Conservation (phyloP, 495 filamentous ascomycete species). For the Trichoderma reesei region DNA sequence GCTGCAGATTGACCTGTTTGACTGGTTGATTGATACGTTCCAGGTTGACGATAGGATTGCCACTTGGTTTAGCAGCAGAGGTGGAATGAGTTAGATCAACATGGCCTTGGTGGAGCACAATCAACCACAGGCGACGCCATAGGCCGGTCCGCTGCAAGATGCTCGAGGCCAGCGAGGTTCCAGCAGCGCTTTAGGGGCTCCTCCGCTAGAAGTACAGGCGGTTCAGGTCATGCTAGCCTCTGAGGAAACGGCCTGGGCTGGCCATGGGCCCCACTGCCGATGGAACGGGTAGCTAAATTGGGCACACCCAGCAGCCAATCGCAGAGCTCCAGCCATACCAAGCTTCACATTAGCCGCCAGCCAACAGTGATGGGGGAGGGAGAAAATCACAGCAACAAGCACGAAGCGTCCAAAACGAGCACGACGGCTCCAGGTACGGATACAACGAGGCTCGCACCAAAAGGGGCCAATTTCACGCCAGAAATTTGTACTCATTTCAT, state of each 20-base stretch:
- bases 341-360: constrained; percentile 8
- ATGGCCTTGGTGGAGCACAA: background rate
- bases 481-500: background rate
- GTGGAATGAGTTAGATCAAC: background rate
- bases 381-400: background rate
- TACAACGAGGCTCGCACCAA: background rate
- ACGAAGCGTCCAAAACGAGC: background rate
- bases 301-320: background rate
- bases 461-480: background rate
- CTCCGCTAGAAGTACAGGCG: background rate
- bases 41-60: background rate
- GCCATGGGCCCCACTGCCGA: background rate
- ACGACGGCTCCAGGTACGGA: background rate
- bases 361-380: background rate
- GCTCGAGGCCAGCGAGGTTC: background rate
- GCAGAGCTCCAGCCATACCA: background rate
- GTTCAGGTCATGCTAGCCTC: background rate
- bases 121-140: background rate
- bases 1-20: background rate
- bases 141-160: background rate
- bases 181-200: background rate
- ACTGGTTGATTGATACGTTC: background rate
- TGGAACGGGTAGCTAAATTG: constrained; percentile 6
- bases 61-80: background rate
- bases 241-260: background rate